These are phyloP conservation scores for Sideroxylon spinosum DNA, from an alignment of 179 eudicot species.

Conservation along the genomic window DNA sequence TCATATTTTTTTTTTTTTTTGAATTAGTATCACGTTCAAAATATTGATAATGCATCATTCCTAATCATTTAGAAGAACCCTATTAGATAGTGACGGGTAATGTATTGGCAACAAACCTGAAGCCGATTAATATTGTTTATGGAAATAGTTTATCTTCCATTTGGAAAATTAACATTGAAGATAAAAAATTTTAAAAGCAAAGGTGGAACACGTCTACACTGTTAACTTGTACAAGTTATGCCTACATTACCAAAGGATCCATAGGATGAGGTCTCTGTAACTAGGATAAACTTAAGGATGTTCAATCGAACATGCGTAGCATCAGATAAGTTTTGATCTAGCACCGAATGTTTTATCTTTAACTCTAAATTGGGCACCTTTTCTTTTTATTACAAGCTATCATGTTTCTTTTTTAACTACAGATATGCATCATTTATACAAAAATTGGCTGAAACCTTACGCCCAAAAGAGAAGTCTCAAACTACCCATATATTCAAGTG, in stretches of 20 bases:
- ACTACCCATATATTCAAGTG: conserved; percentile 54
- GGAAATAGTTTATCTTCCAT: no score
- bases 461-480: conserved; percentile 60
- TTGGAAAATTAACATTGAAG: neutral
- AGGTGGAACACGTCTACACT: neutral
- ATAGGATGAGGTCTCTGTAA: neutral
- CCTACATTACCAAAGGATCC: no score
- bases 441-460: conserved; percentile 58
- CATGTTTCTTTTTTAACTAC: neutral
- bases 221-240: neutral
- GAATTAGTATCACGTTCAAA: no score
- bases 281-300: no score
- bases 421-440: conserved; percentile 40
- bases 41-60: no score
- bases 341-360: neutral
- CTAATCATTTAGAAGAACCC: no score
- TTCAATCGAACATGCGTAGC: no score
- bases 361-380: neutral
- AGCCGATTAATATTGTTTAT: no score
- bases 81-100: no score
- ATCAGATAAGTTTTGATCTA: no score
- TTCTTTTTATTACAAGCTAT: neutral
- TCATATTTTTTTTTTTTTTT: no score
- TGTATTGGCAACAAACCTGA: no score
- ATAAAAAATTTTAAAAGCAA: neutral